Percentiles rank a stretch among this genome's conserved stretches.
Evolutionary conservation across 441 rosid genomes (phyloP).

Genomic region (Adansonia madagascariensis): DNA sequence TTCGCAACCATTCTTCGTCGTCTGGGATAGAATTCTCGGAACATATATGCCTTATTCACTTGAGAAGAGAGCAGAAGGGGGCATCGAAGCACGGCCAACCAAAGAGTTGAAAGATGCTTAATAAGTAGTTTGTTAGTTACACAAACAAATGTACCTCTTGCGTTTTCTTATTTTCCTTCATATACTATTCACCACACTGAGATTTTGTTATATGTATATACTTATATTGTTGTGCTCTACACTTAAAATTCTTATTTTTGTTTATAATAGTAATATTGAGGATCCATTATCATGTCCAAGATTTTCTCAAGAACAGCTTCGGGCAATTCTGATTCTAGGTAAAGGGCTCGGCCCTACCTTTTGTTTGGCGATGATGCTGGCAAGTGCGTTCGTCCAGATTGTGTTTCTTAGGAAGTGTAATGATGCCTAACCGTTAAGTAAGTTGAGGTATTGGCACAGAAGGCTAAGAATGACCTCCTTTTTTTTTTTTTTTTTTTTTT

Average conservation of each 20-base stretch:
- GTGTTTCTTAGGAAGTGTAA: too few species aligned
- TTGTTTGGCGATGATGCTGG: too few species aligned
- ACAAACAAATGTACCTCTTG: constrained; percentile 26
- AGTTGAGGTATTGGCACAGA: too few species aligned
- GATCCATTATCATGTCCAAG: neutral
- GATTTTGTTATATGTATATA: constrained; percentile 37
- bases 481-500: too few species aligned
- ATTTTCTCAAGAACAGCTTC: neutral
- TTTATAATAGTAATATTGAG: constrained; percentile 19
- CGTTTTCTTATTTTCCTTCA: constrained; percentile 5
- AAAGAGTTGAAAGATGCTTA: neutral
- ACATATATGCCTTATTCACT: constrained; percentile 46
- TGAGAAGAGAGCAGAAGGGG: neutral
- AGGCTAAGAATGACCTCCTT: too few species aligned
- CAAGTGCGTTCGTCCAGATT: too few species aligned
- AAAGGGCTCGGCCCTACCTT: neutral
- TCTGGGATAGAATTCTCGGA: constrained; percentile 89
- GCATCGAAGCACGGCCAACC: neutral
- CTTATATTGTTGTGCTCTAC: constrained; percentile 35
- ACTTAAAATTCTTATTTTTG: constrained; percentile 23
- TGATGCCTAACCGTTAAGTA: too few species aligned
- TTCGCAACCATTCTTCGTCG: constrained; percentile 88
- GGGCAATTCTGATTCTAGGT: neutral
- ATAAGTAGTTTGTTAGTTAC: neutral
- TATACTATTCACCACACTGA: constrained; percentile 15